Evolutionary conservation across 2,329 filamentous ascomycete species (phyloP).

Genomic region (Ascochyta koolunga): DNA sequence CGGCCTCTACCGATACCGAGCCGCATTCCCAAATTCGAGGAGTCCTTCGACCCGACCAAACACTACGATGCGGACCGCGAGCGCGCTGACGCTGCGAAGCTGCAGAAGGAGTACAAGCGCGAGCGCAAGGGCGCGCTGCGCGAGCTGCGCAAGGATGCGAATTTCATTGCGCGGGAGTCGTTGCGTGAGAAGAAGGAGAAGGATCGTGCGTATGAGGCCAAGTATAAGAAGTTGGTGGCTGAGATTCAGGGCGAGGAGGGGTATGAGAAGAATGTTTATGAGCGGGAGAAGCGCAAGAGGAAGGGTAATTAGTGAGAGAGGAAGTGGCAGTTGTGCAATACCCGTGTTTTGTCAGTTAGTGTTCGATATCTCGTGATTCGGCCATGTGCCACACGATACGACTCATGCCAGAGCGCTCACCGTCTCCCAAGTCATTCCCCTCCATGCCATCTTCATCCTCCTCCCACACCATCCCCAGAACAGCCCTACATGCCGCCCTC

Average conservation of each 20-base stretch:
- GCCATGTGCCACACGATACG: background rate
- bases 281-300: slow-evolving; percentile 78
- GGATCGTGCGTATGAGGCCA: slow-evolving; percentile 94
- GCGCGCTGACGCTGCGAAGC: slow-evolving; percentile 80
- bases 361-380: background rate
- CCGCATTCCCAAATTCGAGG: slow-evolving; percentile 93
- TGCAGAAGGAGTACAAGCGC: slow-evolving; percentile 89
- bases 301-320: slow-evolving; percentile 51
- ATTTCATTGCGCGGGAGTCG: slow-evolving; percentile 90
- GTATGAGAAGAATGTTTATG: slow-evolving; percentile 83
- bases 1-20: slow-evolving; percentile 85
- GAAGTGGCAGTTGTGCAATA: no score
- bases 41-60: slow-evolving; percentile 89
- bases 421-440: no score
- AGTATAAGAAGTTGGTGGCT: slow-evolving; percentile 88
- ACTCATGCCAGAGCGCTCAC: background rate
- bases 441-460: background rate
- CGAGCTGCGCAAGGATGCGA: slow-evolving; percentile 92
- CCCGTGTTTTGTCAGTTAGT: no score
- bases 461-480: background rate
- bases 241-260: slow-evolving; percentile 97
- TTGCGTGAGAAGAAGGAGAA: slow-evolving; percentile 90
- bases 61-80: slow-evolving; percentile 97
- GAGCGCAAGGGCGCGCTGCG: slow-evolving; percentile 94
- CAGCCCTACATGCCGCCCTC: no score